Base-by-base conservation (phyloP, 2,329 filamentous ascomycete species). In the Fusarium pilosicola region DNA sequence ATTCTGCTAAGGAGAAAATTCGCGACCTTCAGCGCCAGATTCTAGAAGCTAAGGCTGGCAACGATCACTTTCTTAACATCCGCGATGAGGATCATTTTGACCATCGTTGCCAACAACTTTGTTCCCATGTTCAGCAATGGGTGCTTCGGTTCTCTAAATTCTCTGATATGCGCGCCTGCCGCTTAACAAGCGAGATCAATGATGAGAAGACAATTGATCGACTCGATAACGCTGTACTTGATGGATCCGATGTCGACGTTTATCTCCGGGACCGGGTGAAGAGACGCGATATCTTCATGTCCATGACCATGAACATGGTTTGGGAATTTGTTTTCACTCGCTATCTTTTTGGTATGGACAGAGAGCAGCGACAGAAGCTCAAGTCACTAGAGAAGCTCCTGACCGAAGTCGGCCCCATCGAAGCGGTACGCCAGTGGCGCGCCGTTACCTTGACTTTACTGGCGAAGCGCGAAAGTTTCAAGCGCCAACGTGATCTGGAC, bases 311-410 rank as follows among this genome's bases (percentile, higher is more conserved):
- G 95, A 96, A 93, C 70, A 98, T 99, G 95, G 92, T 99, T 58
- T 99, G 95, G 95, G 96, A 99, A 83, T 98, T 97, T 80, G 92
- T 99, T 80, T 99, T 99, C 81, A 98, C 96, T 14, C 91, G 96
- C 73, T 99, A 99, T 82, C 91, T 99, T 32, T 99, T 99, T 81
- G 96, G 96, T 78, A 97, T 99, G 94, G 96, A 99, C 81, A 90
- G 95, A 77, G 96, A 98, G 83, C 96, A 99, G 84, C 91, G 96
- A 77, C 95, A 98, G 83, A 98, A 98, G 84, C 92, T 99, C 81
- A 98, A 99, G 85, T 91, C 93, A 39, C 89, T 99, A 14, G 97
- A 99, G 85, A 98, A 97, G 86, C 92, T 93, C 44, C 88, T 99
- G 36, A 89, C 89, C 26, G 96, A 99, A 80, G 93, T 97, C 77